phyloP scores from a whole-genome alignment of 441 rosid genomes.

The Pelargonium cotyledonis region DNA sequence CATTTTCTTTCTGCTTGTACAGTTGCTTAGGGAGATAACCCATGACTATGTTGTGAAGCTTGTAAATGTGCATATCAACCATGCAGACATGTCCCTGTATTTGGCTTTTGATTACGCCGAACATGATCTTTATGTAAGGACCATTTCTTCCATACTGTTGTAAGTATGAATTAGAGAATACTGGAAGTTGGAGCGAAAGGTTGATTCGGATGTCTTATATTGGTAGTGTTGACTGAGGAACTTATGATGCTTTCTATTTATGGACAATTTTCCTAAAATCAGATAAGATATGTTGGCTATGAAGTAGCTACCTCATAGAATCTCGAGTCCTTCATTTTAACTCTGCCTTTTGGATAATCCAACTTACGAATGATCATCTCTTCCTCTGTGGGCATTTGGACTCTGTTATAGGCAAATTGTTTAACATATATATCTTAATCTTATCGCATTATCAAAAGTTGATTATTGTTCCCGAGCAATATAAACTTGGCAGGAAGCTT shows the following conservation, averaged over 20 bases:
- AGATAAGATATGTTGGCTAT: neutral
- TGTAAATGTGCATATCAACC: constrained; percentile 92
- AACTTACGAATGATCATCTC: too few relatives aligned
- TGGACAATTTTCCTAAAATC: neutral
- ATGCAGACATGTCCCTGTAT: constrained; percentile 81
- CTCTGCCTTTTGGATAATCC: too few relatives aligned
- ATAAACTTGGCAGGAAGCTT: neutral
- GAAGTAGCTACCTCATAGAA: neutral
- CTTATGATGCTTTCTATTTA: too few relatives aligned
- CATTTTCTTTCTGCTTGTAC: constrained; percentile 9
- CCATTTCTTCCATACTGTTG: neutral
- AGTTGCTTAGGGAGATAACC: constrained; percentile 83
- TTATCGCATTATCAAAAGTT: neutral
- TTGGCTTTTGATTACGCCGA: constrained; percentile 93
- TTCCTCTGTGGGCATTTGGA: neutral
- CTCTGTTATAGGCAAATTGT: neutral
- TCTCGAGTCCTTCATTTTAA: neutral
- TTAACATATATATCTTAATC: neutral
- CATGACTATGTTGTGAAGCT: constrained; percentile 97
- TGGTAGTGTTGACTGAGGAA: neutral
- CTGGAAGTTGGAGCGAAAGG: neutral
- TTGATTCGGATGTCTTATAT: neutral
- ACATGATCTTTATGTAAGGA: constrained; percentile 61
- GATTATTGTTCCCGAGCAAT: neutral
- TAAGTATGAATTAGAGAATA: neutral